These are phyloP conservation scores for Rhizoclosmatium sp. DNA, from an alignment of 192 early-diverging fungal species.

Conservation along the genomic window DNA sequence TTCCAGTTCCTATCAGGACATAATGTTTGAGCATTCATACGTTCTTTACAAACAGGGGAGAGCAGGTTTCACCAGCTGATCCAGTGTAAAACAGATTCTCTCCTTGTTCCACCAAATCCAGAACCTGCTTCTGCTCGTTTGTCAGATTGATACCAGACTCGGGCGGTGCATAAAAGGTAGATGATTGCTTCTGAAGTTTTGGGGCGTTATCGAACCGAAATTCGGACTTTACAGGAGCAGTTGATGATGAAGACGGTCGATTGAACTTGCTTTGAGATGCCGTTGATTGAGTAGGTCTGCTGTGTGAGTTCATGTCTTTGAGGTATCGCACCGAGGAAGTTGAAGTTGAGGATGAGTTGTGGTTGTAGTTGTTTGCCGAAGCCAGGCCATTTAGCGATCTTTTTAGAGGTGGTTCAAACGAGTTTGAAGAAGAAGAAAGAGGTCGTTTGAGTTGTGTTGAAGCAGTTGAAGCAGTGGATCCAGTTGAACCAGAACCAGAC, in stretches of 20 bases:
- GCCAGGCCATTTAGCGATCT: too few relatives aligned
- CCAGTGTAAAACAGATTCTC: conserved; percentile 67
- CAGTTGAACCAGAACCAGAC: background rate
- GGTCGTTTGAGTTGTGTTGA: background rate
- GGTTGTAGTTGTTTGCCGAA: background rate
- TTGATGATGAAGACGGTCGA: background rate
- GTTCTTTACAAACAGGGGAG: conserved; percentile 10
- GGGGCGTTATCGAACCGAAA: too few relatives aligned
- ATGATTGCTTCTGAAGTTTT: too few relatives aligned
- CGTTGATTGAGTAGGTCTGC: background rate
- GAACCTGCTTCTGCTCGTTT: conserved; percentile 40
- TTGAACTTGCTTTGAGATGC: background rate
- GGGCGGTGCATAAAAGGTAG: background rate
- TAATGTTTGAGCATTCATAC: background rate
- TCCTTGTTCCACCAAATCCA: conserved; percentile 42
- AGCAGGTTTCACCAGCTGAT: conserved; percentile 46
- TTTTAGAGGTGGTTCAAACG: background rate
- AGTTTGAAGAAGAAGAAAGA: background rate
- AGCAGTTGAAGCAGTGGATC: background rate
- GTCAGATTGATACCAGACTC: conserved; percentile 28
- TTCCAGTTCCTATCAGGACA: conserved; percentile 47
- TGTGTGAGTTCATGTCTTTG: background rate
- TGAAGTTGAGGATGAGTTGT: background rate
- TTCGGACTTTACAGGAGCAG: background rate
- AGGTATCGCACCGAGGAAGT: background rate